Evolutionary conservation across 257 asterid species (phyloP).

Genomic region (Solanum arcanum): DNA sequence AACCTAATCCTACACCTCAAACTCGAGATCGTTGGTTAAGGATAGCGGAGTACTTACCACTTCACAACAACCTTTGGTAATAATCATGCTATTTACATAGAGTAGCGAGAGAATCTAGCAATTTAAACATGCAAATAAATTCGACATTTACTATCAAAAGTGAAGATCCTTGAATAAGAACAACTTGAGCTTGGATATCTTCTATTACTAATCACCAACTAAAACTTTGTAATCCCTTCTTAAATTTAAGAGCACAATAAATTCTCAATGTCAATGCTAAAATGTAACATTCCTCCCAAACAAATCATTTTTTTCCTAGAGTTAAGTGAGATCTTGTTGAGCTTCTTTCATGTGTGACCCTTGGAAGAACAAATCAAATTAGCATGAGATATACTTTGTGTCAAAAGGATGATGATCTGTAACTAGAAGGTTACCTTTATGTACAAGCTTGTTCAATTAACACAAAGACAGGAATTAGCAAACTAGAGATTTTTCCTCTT

Average conservation of each 20-base stretch:
- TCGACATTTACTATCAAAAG: neutral
- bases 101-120: neutral
- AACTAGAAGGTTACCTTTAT: neutral
- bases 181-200: neutral
- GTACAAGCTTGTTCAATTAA: neutral
- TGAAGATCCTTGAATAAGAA: neutral
- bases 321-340: neutral
- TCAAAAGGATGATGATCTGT: neutral
- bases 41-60: neutral
- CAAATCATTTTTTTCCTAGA: neutral
- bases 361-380: neutral
- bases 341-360: neutral
- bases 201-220: neutral
- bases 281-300: neutral
- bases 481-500: neutral
- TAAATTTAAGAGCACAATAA: neutral
- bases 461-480: neutral
- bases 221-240: neutral
- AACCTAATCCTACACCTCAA: neutral
- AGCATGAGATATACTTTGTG: neutral
- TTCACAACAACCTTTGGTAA: neutral
- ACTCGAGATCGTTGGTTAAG: neutral
- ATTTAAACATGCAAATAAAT: neutral
- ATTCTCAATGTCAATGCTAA: neutral
- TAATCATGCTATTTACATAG: neutral